Base-by-base conservation (phyloP, 257 asterid genomes). In the Galeopsis tetrahit region DNA sequence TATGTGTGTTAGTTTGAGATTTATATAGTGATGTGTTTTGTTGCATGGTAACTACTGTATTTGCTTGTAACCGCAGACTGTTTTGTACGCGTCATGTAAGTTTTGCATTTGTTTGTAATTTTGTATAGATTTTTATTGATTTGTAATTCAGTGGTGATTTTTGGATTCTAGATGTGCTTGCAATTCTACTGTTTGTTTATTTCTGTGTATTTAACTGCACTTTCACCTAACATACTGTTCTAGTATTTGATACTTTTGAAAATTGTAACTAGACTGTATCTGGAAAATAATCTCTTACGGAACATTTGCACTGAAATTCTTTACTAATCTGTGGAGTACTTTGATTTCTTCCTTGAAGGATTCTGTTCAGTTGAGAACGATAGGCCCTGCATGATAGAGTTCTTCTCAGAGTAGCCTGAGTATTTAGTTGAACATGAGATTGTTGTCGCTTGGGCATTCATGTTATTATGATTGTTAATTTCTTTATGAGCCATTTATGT, bases 311-410 rank as follows among this genome's bases (percentile, higher is more conserved):
- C 13, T n/a, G 7, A 39, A 39, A 14, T 51, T 5, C 57, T 43
- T 69, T 11, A 39, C 52, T 15, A 57, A 52, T 38, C 43, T n/a
- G 28, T 17, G 10, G 33, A 21, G 11, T 55, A 43, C 36, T 14
- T 43, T 9, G 11, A 31, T 35, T 32, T 43, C 1, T 31, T 39
- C 10, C 15, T 28, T 57, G 21, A 5, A 38, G 31, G 42, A 36
- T 71, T 69, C 62, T 73, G 67, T 21, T 42, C 52, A n/a, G 9
- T 49, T 64, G 42, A 46, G 49, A 15, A 14, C 53, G 63, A 15
- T 57, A 15, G 17, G 42, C 48, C 17, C n/a, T 38, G 42, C 42
- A 38, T 42, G 13, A 9, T 43, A 42, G 11, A 11, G 6, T 43
- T 10, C 52, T 55, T 48, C 44, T 3, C 28, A 10, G 68, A 5